phyloP scores from a whole-genome alignment of 768 basidiomycete genomes.

The Podaxis mareebaensis region DNA sequence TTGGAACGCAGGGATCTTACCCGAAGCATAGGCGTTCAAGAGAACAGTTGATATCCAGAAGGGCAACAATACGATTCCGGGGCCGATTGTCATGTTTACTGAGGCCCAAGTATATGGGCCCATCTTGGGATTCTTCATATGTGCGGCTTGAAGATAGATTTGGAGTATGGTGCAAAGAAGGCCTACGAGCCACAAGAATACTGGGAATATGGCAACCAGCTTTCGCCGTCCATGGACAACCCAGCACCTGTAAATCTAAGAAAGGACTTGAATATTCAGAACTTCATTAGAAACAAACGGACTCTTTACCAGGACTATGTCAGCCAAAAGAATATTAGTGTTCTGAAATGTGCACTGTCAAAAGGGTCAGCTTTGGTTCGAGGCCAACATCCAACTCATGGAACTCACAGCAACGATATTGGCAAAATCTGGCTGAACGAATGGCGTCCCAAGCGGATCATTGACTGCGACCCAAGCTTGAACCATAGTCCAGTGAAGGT shows the following conservation, averaged over 20 bases:
- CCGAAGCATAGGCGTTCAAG: constrained; percentile 2
- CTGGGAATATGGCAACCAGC: not conserved
- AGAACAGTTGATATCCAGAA: not conserved
- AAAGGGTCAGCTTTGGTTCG: not conserved
- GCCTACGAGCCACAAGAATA: not conserved
- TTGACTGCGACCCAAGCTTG: no score
- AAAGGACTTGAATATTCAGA: not conserved
- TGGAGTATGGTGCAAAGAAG: constrained; percentile 2
- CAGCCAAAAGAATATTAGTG: not conserved
- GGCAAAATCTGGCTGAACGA: not conserved
- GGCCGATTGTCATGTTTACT: not conserved
- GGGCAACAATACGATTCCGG: not conserved
- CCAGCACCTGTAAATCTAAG: not conserved
- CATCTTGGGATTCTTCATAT: not conserved
- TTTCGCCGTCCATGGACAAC: not conserved
- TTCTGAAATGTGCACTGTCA: not conserved
- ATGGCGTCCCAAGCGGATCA: constrained; percentile 23
- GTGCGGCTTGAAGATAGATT: not conserved
- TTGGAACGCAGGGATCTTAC: not conserved
- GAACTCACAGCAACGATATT: not conserved
- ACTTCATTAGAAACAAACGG: not conserved
- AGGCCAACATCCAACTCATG: no score
- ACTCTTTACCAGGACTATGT: not conserved
- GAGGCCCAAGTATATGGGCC: not conserved
- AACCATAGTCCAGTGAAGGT: no score